Conservation (phyloP, 257 asterid species). For the Scutellaria minor region DNA sequence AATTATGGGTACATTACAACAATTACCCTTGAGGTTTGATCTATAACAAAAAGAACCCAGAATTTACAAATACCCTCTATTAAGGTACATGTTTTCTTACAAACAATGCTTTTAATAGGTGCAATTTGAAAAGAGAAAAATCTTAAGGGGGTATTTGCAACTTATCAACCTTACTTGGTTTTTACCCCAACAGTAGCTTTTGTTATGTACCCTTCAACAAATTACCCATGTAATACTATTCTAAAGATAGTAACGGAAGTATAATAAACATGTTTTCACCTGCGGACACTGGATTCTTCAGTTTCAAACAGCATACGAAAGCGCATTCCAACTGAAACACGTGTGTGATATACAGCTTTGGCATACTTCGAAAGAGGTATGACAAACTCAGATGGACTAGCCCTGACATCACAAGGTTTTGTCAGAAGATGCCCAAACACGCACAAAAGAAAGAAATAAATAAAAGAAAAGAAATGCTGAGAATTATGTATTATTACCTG, state of each 20-base stretch:
- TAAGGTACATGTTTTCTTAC: no score
- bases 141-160: no score
- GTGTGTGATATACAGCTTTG: conserved; percentile 92
- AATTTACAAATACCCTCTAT: neutral
- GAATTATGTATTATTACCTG: conserved; percentile 48
- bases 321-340: conserved; percentile 97
- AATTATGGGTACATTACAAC: neutral
- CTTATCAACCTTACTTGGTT: no score
- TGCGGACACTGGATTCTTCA: conserved; percentile 98
- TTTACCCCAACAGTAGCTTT: no score
- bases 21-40: neutral
- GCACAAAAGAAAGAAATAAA: neutral
- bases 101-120: no score
- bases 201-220: neutral
- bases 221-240: neutral
- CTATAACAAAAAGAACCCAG: neutral
- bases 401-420: conserved; percentile 58
- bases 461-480: neutral
- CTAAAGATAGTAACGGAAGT: neutral
- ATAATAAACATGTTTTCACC: conserved; percentile 46
- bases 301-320: conserved; percentile 97
- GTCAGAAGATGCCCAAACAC: conserved; percentile 25
- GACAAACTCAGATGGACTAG: conserved; percentile 94
- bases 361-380: conserved; percentile 88
- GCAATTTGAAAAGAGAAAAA: no score